A percentile compares a stretch with the other conserved stretches of the same genome.
Evolutionary conservation across 108 stramenopile genomes (phyloP).

Genomic region (Stephanodiscus triporus): DNA sequence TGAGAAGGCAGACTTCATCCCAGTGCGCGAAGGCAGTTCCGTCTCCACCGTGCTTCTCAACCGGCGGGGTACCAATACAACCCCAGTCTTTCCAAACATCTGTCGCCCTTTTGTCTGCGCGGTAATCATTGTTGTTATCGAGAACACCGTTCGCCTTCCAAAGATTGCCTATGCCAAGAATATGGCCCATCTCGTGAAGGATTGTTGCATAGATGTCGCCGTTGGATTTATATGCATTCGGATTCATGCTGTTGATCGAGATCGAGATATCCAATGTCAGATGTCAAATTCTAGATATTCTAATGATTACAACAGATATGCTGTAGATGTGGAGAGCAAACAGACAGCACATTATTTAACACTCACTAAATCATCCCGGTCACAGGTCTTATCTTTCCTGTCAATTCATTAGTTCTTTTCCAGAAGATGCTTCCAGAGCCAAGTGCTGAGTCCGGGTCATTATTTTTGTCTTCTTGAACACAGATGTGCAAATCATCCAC

Average conservation of each 20-base stretch:
- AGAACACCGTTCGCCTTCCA: constrained; percentile 27
- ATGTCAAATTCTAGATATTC: background rate
- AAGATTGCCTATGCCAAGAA: constrained; percentile 45
- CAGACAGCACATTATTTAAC: background rate
- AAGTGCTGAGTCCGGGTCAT: background rate
- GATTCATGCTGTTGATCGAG: constrained; percentile 9
- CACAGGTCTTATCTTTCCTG: constrained; percentile 2
- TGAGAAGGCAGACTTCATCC: constrained; percentile 39
- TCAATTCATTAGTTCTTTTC: background rate
- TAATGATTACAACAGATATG: constrained; percentile 1
- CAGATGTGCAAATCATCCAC: constrained; percentile 13
- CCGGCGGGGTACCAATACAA: constrained; percentile 15
- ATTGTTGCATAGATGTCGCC: constrained; percentile 9
- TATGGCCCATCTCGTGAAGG: constrained; percentile 58
- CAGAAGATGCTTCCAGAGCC: constrained; percentile 5
- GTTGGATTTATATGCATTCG: constrained; percentile 14
- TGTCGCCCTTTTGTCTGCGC: background rate
- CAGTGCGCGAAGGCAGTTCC: constrained; percentile 44
- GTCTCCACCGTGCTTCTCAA: constrained; percentile 32
- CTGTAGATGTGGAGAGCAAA: background rate
- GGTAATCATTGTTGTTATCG: background rate
- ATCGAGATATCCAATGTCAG: background rate
- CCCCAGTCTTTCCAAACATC: constrained; percentile 20
- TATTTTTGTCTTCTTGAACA: constrained; percentile 11
- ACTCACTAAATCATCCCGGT: background rate